Evolutionary conservation across 805 yeast genomes (phyloP).

Genomic region (Schizosaccharomyces cryophilus): DNA sequence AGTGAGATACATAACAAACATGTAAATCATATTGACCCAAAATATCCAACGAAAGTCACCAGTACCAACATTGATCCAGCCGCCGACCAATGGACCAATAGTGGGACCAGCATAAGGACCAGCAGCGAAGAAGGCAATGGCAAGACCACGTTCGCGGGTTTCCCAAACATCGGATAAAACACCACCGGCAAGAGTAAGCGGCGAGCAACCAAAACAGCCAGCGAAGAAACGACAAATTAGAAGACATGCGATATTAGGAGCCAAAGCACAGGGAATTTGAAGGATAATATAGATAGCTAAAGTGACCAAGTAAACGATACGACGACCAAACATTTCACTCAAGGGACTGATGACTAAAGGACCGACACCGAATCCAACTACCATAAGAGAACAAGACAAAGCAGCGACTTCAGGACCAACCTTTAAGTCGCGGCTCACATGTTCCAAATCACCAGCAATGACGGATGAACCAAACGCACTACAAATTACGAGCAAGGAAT

Average conservation of each 20-base stretch:
- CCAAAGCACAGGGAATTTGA: conserved; percentile 68
- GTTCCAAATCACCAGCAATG: conserved; percentile 61
- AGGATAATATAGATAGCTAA: conserved; percentile 50
- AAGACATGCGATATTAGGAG: conserved; percentile 59
- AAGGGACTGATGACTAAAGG: conserved; percentile 79
- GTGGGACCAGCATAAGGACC: conserved; percentile 89
- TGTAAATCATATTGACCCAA: conserved; percentile 85
- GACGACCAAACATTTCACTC: conserved; percentile 64
- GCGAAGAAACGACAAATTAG: conserved; percentile 64
- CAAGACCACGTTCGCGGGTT: conserved; percentile 59
- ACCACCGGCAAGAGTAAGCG: conserved; percentile 71
- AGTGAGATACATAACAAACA: conserved; percentile 57
- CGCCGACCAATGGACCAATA: conserved; percentile 67
- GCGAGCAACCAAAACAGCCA: conserved; percentile 69
- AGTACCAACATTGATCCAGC: conserved; percentile 57
- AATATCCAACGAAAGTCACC: conserved; percentile 29
- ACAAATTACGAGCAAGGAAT: conserved; percentile 53
- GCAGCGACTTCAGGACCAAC: conserved; percentile 62
- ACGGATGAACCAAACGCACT: conserved; percentile 89
- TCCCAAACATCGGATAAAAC: conserved; percentile 74
- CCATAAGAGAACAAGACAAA: conserved; percentile 66
- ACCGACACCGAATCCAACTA: conserved; percentile 66
- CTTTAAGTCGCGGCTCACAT: conserved; percentile 36
- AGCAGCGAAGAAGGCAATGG: conserved; percentile 75
- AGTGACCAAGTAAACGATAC: conserved; percentile 59